Evolutionary conservation across 352 stramenopile species (phyloP), one percentile per base, ranked within the genome.

Genomic region (Globisporangium lucens): DNA sequence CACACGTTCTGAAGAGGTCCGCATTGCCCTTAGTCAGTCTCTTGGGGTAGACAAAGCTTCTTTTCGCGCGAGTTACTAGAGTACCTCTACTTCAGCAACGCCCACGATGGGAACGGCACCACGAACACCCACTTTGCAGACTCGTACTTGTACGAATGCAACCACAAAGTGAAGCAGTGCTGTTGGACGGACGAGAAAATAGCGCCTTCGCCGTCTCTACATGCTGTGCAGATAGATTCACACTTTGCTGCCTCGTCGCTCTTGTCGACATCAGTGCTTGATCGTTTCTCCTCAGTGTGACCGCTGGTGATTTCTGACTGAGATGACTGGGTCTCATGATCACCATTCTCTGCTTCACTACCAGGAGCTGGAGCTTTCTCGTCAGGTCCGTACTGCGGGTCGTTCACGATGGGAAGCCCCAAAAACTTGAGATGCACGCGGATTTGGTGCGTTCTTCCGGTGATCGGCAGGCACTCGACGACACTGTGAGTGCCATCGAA

Each of bases 401-500:
- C 94, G 70, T 98, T 98, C 20, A 85, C 92, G 72, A 99, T 99
- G 0, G 96, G 91, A 66, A 88, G 88, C 5, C 79, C 83, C 24
- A 94, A 56, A 59, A 88, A 76, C 67, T 98, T 89, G 24, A 98
- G 79, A 70, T 99, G 97, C 1, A 98, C 77, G 33, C 97, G 89
- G 71, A 99, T 98, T 77, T 99, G 96, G 76, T 99, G 97, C 5
- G 94, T 98, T 9, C 97, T 71, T 6, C 97, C 97, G 9, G 97
- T 98, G 27, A 91, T 72, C 41, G 96, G 95, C 56, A 89, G 79
- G 65, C 88, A 97, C 59, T 98, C 77, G 9, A 99, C 82, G 51
- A 99, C 67, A 46, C 89, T 93, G 61, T 88, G 66, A 4, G 41
- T 24, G 15, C 70, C 67, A n/a, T 66, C 56, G 41, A 68, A 33